Evolutionary conservation across 2,329 filamentous ascomycete species (phyloP).

Genomic region (Botrytis deweyae): DNA sequence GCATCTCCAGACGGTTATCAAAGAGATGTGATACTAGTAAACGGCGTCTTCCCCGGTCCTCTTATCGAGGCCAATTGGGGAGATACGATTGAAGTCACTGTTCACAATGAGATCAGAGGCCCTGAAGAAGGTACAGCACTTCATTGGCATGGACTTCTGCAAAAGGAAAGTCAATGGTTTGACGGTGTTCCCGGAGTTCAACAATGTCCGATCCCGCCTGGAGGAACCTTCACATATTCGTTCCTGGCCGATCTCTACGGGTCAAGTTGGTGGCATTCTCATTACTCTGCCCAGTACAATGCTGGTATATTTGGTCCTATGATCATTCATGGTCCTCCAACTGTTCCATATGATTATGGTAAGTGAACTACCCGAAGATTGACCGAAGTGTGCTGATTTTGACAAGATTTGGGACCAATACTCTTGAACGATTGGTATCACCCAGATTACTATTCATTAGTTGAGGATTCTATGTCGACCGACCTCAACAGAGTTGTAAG

Average conservation of each 20-base stretch:
- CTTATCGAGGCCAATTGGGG: constrained; percentile 42
- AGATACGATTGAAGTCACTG: constrained; percentile 56
- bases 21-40: constrained; percentile 52
- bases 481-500: constrained; percentile 12
- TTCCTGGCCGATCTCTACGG: constrained; percentile 27
- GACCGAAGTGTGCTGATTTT: neutral
- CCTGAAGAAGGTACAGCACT: constrained; percentile 40
- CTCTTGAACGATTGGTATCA: constrained; percentile 43
- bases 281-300: constrained; percentile 50
- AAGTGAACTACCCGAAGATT: neutral
- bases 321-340: constrained; percentile 59
- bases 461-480: constrained; percentile 43
- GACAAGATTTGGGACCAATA: constrained; percentile 53
- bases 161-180: constrained; percentile 39
- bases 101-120: constrained; percentile 65
- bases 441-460: constrained; percentile 46
- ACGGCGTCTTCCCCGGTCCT: constrained; percentile 40
- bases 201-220: constrained; percentile 65
- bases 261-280: constrained; percentile 57
- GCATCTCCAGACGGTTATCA: constrained; percentile 43
- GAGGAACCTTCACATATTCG: constrained; percentile 34
- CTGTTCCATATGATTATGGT: constrained; percentile 57
- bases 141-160: constrained; percentile 51
- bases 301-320: constrained; percentile 61
- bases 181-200: constrained; percentile 50